These are phyloP conservation scores for Podochytrium sp. DNA, from an alignment of 192 early-diverging fungal genomes.

Conservation along the genomic window DNA sequence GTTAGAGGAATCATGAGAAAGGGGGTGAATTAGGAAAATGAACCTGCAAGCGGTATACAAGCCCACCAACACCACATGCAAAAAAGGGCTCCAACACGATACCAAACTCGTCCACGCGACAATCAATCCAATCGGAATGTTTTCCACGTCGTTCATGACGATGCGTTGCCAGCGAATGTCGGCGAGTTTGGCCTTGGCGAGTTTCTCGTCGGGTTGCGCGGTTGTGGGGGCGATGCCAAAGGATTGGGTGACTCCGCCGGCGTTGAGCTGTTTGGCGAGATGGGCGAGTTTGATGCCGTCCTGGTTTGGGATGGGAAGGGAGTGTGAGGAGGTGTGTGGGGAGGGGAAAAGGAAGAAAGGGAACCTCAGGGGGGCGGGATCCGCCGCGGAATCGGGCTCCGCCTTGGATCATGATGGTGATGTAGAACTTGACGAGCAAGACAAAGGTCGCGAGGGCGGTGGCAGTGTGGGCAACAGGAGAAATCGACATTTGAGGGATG, in stretches of 20 bases:
- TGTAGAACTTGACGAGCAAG: constrained; percentile 30
- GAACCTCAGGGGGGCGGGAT: constrained; percentile 34
- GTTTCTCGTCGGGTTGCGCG: neutral
- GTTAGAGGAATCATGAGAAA: neutral
- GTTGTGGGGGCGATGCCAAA: constrained; percentile 5
- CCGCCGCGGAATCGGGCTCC: constrained; percentile 32
- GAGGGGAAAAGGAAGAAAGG: too few relatives aligned
- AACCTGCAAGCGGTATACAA: constrained; percentile 1
- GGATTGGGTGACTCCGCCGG: neutral
- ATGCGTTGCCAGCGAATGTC: constrained; percentile 36
- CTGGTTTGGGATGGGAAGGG: neutral
- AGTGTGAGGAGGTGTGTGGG: too few relatives aligned
- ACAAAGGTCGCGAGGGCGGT: constrained; percentile 16
- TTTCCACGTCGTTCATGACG: constrained; percentile 37
- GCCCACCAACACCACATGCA: neutral
- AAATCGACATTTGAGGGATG: neutral
- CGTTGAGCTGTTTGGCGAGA: neutral
- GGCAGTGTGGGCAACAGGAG: constrained; percentile 5
- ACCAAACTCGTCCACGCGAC: constrained; percentile 8
- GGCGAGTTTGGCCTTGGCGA: neutral
- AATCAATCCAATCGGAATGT: constrained; percentile 27
- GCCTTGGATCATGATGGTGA: constrained; percentile 29
- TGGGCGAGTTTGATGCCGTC: constrained; percentile 1
- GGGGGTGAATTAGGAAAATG: neutral
- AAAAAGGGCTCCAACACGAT: neutral